Percentiles rank a stretch among this genome's conserved stretches.
phyloP scores from a whole-genome alignment of 139 green algal genomes.

The Chlorella sp. region DNA sequence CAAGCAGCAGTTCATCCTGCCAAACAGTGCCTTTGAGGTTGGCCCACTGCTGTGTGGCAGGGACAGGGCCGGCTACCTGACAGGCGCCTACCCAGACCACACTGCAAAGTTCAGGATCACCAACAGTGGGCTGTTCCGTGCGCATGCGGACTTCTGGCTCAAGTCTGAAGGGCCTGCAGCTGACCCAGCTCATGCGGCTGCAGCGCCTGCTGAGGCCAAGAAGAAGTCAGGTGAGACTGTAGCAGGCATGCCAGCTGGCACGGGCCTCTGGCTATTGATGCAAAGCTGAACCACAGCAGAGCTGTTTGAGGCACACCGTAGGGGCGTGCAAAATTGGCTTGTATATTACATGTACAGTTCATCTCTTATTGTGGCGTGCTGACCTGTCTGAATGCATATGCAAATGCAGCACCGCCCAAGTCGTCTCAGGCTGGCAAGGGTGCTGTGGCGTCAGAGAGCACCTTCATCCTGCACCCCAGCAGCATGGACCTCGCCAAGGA shows the following conservation, averaged over 20 bases:
- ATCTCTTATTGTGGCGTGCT: too few species aligned
- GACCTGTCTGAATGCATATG: too few species aligned
- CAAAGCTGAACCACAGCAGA: too few species aligned
- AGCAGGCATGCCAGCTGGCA: not conserved
- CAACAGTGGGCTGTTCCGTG: constrained; percentile 68
- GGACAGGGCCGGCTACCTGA: constrained; percentile 24
- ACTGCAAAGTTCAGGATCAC: constrained; percentile 62
- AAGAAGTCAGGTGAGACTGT: not conserved
- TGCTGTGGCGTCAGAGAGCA: constrained; percentile 7
- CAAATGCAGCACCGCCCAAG: too few species aligned
- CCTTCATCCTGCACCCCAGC: constrained; percentile 38
- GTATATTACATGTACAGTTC: too few species aligned
- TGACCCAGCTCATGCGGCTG: too few species aligned
- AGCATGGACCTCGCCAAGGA: constrained; percentile 50
- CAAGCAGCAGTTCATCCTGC: constrained; percentile 56
- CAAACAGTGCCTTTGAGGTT: constrained; percentile 64
- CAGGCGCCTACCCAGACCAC: constrained; percentile 49
- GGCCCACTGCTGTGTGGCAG: constrained; percentile 61
- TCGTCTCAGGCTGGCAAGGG: constrained; percentile 16
- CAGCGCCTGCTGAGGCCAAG: too few species aligned
- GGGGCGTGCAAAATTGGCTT: too few species aligned
- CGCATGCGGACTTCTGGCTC: not conserved
- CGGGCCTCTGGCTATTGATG: too few species aligned
- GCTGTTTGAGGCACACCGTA: too few species aligned
- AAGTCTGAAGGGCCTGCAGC: too few species aligned